phyloP scores from a whole-genome alignment of 225 moss, liverwort and hornwort species.

The Ulota crispa region DNA sequence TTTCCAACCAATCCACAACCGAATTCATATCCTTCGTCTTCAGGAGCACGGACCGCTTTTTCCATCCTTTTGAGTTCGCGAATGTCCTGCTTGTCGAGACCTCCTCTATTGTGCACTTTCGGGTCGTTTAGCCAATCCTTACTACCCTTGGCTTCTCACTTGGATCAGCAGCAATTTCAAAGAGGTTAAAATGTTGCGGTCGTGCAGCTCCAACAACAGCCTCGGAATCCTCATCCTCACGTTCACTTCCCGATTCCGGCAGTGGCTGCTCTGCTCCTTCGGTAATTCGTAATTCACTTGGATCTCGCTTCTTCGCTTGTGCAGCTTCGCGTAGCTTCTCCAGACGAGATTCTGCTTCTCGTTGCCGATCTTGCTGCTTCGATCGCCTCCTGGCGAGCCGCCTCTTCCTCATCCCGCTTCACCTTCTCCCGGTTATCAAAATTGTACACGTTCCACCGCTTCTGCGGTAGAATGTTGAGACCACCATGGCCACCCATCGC shows the following conservation, averaged over 20 bases:
- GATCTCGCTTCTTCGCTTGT: slow-evolving; percentile 52
- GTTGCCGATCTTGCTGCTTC: slow-evolving; percentile 71
- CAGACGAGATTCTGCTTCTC: slow-evolving; percentile 80
- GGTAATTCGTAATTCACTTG: slow-evolving; percentile 24
- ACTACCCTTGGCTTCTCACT: slow-evolving; percentile 37
- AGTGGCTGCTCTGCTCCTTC: slow-evolving; percentile 32
- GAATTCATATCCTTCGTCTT: slow-evolving; percentile 77
- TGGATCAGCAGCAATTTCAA: slow-evolving; percentile 46
- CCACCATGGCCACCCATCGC: slow-evolving; percentile 95
- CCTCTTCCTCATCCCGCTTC: slow-evolving; percentile 86
- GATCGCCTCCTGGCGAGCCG: slow-evolving; percentile 72
- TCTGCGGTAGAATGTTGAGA: slow-evolving; percentile 89
- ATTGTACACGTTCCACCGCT: slow-evolving; percentile 98
- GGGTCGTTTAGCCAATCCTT: slow-evolving; percentile 46
- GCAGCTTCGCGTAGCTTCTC: slow-evolving; percentile 72
- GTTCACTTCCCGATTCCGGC: slow-evolving; percentile 24
- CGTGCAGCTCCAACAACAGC: slow-evolving; percentile 43
- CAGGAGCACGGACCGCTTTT: slow-evolving; percentile 66
- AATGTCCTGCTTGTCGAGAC: slow-evolving; percentile 58
- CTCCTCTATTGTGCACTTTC: slow-evolving; percentile 57
- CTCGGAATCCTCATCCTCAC: slow-evolving; percentile 19
- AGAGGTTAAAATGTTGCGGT: slow-evolving; percentile 71
- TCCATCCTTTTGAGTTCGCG: slow-evolving; percentile 72
- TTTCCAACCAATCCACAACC: slow-evolving; percentile 76
- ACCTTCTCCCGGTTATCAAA: slow-evolving; percentile 93